Base-by-base conservation (phyloP, 371 early-diverging fungal genomes). In the Rhizopus microsporus region DNA sequence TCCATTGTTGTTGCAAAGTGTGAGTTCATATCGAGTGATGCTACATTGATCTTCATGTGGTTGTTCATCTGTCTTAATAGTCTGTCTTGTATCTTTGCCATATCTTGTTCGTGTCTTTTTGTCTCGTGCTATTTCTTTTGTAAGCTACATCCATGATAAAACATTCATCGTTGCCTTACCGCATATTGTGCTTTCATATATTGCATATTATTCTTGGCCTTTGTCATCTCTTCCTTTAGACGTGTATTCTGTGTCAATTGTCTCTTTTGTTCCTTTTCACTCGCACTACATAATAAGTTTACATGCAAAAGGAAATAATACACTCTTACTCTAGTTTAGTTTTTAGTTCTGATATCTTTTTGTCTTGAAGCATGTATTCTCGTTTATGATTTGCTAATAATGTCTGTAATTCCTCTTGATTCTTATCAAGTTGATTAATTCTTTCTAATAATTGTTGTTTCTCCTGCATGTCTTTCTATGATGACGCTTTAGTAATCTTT, bases 151-250 rank as follows among this genome's bases (percentile, higher is more conserved):
- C 3, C 44, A 37, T 16, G 3, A 32, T 32, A 3, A 15, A 33
- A 35, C 16, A 12, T 17, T 37, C 12, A 8, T 47, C 4, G n/a
- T 3, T 53, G 23, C 23, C 66, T 63, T 73, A 76, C 80, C 15
- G 71, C 67, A 53, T 77, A 76, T 56, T 80, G 80, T 42, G 77
- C 44, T 44, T 73, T 74, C 57, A 75, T 73, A 44, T 72, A 69
- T 38, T 76, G 71, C 61, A 77, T 68, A 33, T 77, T 74, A 38
- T 76, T 62, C 40, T 75, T 80, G 2, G 62, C 50, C 53, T 69
- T 74, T 43, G 64, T 55, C 9, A 80, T 54, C 40, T 80, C 80
- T 54, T 72, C 75, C 46, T 69, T 70, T 16, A 71, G 33, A 13
- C 62, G 55, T 5, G 63, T 67, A 9, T 58, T 57, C 23, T 66